Base-by-base conservation (phyloP, 805 yeast species). In the Ogataea nitratoaversa region DNA sequence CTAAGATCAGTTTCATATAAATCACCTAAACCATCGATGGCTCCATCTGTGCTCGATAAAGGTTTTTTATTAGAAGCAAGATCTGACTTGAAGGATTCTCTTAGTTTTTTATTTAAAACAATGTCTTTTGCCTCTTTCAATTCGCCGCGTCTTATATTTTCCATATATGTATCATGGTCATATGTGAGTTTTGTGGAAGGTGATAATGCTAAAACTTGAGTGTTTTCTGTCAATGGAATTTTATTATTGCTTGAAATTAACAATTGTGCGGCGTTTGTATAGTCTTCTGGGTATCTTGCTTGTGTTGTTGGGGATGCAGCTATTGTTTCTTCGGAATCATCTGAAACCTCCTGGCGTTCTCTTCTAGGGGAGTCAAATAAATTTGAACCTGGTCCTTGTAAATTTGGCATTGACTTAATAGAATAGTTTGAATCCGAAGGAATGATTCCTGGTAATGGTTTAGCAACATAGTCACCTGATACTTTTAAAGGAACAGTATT, bases 181-280 rank as follows among this genome's bases (percentile, higher is more conserved):
- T 52, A 53, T 6, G 42, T 41, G 22, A 49, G 34, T 6, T 20
- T 37, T 16, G 44, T 36, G 9, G 40, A 17, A 2, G 52, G 53
- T 19, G 50, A 19, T 2, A 59, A 58, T 13, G 74, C 56, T 32
- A 66, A 70, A 2, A 72, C 59, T 40, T 70, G 72, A 40, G 74
- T 57, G 49, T 69, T 72, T 44, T 74, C 71, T 44, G 69, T 69
- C 30, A 74, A 54, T 36, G 59, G 61, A 54, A 53, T 9, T 20
- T 34, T 41, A n/a, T 34, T 63, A 42, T 52, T 50, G 49, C 40
- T 55, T 44, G 30, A 50, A 41, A 40, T 35, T 5, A 64, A 33
- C 1, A 62, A 59, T 16, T 57, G 59, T 8, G 51, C 57, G 2
- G 62, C 56, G 14, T 60, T 40, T 1, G 43, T 25, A 19, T 32